A percentile compares a stretch with the other conserved stretches of the same genome.
These are phyloP conservation scores for Talaromyces ruber DNA, from an alignment of 495 filamentous ascomycete species.

Conservation along the genomic window DNA sequence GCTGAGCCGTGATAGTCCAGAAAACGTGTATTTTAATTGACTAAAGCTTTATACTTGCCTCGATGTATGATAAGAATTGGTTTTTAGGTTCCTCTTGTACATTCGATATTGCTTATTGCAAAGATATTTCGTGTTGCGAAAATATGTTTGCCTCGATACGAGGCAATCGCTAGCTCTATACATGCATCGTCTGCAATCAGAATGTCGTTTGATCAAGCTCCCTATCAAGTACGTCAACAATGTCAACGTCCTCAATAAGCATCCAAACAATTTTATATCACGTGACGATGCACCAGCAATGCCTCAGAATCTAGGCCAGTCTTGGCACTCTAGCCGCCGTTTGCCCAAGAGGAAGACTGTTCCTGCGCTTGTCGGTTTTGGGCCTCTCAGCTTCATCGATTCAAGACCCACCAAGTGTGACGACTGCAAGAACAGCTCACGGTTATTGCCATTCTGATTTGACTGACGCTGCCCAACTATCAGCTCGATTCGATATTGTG, in stretches of 20 bases:
- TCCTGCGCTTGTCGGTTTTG: background rate
- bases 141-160: background rate
- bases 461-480: background rate
- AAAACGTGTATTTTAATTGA: background rate
- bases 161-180: background rate
- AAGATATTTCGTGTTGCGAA: background rate
- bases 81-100: background rate
- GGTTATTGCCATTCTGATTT: background rate
- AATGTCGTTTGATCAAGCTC: background rate
- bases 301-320: background rate
- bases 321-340: background rate
- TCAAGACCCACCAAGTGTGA: background rate
- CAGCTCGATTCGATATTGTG: background rate
- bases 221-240: background rate
- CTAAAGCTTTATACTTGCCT: background rate
- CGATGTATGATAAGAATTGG: background rate
- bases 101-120: background rate
- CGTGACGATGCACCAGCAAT: background rate
- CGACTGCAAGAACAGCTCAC: background rate
- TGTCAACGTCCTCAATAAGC: background rate
- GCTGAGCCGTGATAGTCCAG: background rate
- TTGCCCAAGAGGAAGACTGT: background rate
- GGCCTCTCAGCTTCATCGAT: background rate
- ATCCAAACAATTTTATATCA: background rate
- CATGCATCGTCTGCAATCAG: no score